These are phyloP conservation scores for Saccharomyces hybrid DNA, from an alignment of 1,139 yeast genomes.

Conservation along the genomic window DNA sequence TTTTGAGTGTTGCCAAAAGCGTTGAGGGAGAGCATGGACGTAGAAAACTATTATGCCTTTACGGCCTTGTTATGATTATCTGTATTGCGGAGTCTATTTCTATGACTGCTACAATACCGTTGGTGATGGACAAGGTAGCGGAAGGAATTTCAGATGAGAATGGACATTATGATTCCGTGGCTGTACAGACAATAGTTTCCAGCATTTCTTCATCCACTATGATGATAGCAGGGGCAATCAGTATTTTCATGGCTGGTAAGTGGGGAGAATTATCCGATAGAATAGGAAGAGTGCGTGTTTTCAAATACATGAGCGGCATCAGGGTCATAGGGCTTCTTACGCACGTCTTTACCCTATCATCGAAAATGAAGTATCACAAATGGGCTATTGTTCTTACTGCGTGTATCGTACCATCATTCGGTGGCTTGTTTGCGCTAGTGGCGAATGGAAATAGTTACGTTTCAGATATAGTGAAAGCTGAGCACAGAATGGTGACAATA, in stretches of 20 bases:
- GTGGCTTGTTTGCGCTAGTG: conserved; percentile 42
- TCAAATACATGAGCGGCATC: conserved; percentile 13
- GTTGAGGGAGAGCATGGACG: background rate
- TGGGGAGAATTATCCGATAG: conserved; percentile 24
- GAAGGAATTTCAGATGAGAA: conserved; percentile 9
- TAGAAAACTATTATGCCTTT: conserved; percentile 7
- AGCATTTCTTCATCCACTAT: conserved; percentile 9
- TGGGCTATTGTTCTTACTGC: conserved; percentile 9
- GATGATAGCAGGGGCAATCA: conserved; percentile 13
- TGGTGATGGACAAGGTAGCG: conserved; percentile 25
- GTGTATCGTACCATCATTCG: conserved; percentile 23
- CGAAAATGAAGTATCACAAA: conserved; percentile 10
- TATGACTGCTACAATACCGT: conserved; percentile 23
- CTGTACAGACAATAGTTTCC: conserved; percentile 24
- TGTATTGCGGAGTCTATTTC: conserved; percentile 14
- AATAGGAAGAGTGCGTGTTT: conserved; percentile 20
- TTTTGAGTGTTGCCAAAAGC: background rate
- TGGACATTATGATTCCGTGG: conserved; percentile 24
- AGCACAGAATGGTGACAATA: conserved; percentile 42
- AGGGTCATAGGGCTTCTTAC: conserved; percentile 8
- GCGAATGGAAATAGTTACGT: conserved; percentile 49
- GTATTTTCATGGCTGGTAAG: conserved; percentile 18
- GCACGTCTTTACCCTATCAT: conserved; percentile 9
- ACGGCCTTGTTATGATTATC: conserved; percentile 19
- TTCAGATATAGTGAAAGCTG: conserved; percentile 48